Conservation (phyloP, 805 yeast species). For the Ogataea pini region DNA sequence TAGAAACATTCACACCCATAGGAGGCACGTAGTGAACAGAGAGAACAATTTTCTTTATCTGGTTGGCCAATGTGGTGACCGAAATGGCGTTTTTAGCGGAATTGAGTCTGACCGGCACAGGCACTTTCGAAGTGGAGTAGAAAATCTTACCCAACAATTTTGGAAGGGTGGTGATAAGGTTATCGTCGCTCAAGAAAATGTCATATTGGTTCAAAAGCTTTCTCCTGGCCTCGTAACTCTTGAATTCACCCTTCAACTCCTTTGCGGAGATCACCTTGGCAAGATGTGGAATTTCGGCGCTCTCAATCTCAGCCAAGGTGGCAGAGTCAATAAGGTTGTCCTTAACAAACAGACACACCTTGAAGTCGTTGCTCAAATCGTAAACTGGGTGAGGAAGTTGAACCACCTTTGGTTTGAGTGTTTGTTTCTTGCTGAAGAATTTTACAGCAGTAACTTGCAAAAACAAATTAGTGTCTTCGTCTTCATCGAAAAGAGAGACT, state of each 20-base stretch:
- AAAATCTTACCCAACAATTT: slow-evolving; percentile 79
- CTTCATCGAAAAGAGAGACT: slow-evolving; percentile 58
- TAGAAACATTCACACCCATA: slow-evolving; percentile 64
- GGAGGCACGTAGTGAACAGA: slow-evolving; percentile 69
- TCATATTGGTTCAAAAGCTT: slow-evolving; percentile 68
- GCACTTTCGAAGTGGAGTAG: slow-evolving; percentile 60
- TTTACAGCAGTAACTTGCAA: slow-evolving; percentile 67
- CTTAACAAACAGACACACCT: slow-evolving; percentile 67
- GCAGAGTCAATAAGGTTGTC: slow-evolving; percentile 54
- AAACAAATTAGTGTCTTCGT: slow-evolving; percentile 52
- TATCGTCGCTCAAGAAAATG: slow-evolving; percentile 82
- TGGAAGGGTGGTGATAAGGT: slow-evolving; percentile 77
- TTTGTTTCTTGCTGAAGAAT: slow-evolving; percentile 58
- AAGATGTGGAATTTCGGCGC: slow-evolving; percentile 46
- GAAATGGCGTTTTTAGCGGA: slow-evolving; percentile 37
- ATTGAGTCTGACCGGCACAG: slow-evolving; percentile 60
- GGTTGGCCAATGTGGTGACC: slow-evolving; percentile 53
- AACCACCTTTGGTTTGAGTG: slow-evolving; percentile 56
- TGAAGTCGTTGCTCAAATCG: slow-evolving; percentile 44
- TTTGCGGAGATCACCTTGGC: slow-evolving; percentile 64
- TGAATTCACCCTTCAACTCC: slow-evolving; percentile 80
- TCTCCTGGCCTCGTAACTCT: slow-evolving; percentile 86
- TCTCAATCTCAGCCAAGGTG: slow-evolving; percentile 48
- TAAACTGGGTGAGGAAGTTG: slow-evolving; percentile 49
- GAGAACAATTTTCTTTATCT: slow-evolving; percentile 56